Base-by-base conservation (phyloP, 2,329 filamentous ascomycete genomes). In the Cryphonectria carpinicola region DNA sequence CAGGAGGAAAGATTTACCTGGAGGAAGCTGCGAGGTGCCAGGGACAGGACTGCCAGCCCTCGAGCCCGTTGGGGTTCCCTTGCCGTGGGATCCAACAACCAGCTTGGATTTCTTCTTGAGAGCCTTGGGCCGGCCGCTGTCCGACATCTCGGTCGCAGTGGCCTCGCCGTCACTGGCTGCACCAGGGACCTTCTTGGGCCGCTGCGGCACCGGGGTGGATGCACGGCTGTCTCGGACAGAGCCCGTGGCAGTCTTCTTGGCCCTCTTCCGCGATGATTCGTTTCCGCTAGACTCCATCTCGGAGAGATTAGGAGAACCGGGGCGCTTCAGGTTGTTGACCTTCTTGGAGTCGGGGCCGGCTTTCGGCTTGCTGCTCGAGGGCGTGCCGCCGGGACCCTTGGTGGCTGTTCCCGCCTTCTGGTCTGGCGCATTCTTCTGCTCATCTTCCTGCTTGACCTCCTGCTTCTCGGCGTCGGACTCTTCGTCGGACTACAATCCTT, bases 221-320 rank as follows among this genome's bases (percentile, higher is more conserved):
- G 86, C 83, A 28, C 88, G 86, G 71, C 88, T 89, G 13, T 81
- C 81, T 67, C 83, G 83, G 2, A 84, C 79, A 19, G 86, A 85
- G 22, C 83, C 78, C 3, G 78, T 80, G 1, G 81, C 81, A 73
- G 89, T 87, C 78, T 92, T 92, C 82, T 91, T 93, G 78, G 92
- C 89, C 79, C 87, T 88, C 82, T 96, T 94, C 74, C 92, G 91
- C 35, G 90, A 89, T 0, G 93, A 95, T 79, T 98, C 95, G 75
- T 95, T 97, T 67, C 94, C 95, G 79, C 94, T 97, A 13, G 94
- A 94, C 79, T 98, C 95, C 71, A 72, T 72, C 58, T 72, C 71
- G 1, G 94, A 98, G 43, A 93, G 86, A 74, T 95, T 92, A 3
- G 95, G 94, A 22, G 94, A 97, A 25, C 94, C 94, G 43, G 93